Evolutionary conservation across 306 rosid genomes (phyloP).

Genomic region (Rubus parviflorus): DNA sequence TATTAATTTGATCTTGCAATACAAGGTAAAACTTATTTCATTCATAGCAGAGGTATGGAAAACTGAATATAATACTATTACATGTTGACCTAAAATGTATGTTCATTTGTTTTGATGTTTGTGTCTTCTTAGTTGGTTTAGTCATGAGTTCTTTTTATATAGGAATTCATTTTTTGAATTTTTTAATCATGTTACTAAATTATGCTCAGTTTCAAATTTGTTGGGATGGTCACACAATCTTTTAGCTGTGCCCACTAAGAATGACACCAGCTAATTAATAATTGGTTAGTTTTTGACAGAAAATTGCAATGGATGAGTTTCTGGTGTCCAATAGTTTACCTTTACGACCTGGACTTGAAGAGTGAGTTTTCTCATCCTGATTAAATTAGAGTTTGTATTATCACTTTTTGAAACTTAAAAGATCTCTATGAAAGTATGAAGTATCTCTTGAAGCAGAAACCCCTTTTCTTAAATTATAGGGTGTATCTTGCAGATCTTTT

Average conservation of each 20-base stretch:
- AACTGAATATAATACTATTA: not conserved
- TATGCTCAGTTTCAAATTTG: not conserved
- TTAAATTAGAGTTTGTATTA: conserved; percentile 18
- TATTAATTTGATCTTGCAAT: not conserved
- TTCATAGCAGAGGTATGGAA: not conserved
- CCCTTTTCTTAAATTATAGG: not conserved
- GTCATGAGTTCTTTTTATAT: not conserved
- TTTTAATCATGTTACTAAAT: not conserved
- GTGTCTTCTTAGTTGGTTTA: not conserved
- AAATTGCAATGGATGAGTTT: conserved; percentile 67
- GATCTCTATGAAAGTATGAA: not conserved
- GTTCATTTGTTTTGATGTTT: not conserved
- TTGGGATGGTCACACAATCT: not conserved
- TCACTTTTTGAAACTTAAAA: conserved; percentile 20
- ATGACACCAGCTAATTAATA: conserved; percentile 28
- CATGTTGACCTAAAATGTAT: not conserved
- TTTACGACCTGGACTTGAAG: conserved; percentile 85
- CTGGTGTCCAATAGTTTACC: conserved; percentile 64
- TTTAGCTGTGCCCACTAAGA: conserved; percentile 16
- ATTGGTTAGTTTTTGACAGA: conserved; percentile 51
- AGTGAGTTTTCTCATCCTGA: conserved; percentile 56
- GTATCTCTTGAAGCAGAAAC: not conserved
- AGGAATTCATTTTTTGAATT: not conserved
- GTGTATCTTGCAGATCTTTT: not conserved
- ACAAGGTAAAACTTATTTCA: not conserved